Conservation (phyloP, 1,139 yeast species). For the Yamadazyma oceani region DNA sequence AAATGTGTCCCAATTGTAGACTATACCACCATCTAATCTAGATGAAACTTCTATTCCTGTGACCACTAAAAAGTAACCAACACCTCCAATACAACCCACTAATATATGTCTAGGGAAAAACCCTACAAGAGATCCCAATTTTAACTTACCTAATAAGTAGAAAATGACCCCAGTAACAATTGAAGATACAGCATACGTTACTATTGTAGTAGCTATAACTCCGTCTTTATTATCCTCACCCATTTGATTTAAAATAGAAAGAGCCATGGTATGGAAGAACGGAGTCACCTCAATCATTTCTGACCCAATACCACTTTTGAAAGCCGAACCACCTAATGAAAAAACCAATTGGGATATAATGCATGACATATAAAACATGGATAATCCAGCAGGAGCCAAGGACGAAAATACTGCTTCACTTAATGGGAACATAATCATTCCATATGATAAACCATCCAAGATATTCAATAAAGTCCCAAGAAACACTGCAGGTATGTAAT, state of each 20-base stretch:
- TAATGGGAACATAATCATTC: constrained; percentile 95
- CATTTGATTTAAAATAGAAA: constrained; percentile 58
- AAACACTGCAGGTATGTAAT: constrained; percentile 74
- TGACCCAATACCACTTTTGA: constrained; percentile 87
- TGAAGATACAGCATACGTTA: constrained; percentile 81
- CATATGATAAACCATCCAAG: constrained; percentile 90
- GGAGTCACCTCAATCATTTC: constrained; percentile 99
- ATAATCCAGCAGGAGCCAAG: constrained; percentile 84
- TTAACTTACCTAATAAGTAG: constrained; percentile 70
- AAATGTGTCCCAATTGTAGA: constrained; percentile 60
- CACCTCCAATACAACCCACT: constrained; percentile 98
- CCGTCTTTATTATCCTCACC: constrained; percentile 54
- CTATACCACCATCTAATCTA: constrained; percentile 70
- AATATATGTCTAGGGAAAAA: constrained; percentile 94
- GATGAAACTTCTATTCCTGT: constrained; percentile 93
- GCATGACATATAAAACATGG: constrained; percentile 92
- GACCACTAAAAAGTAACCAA: constrained; percentile 85
- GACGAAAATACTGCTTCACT: constrained; percentile 74
- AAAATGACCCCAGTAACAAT: constrained; percentile 85
- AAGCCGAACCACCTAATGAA: constrained; percentile 88
- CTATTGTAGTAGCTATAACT: constrained; percentile 81
- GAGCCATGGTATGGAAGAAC: constrained; percentile 94
- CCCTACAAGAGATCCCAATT: constrained; percentile 83
- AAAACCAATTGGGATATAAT: constrained; percentile 83
- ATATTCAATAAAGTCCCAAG: constrained; percentile 83